Base-by-base conservation (phyloP, 2,329 filamentous ascomycete species). In the Phaeophleospora eucalypticola region DNA sequence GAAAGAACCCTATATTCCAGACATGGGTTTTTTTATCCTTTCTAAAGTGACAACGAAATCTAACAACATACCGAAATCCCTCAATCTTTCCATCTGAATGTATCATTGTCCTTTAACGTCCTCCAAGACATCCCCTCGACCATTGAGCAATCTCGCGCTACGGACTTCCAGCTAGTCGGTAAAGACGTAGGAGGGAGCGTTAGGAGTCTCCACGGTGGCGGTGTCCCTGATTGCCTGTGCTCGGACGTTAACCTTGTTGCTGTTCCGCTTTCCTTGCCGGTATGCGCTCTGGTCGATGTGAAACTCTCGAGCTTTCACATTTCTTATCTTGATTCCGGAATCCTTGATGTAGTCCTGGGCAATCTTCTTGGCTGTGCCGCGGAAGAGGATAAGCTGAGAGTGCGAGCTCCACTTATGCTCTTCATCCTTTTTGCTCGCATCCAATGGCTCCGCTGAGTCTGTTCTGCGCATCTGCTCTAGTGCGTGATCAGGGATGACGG, bases 211-310 rank as follows among this genome's bases (percentile, higher is more conserved):
- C 7, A 6, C 24, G 12, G 34, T n/a, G 16, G 21, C 38, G n/a
- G 3, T 27, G 9, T 29, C 35, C 32, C n/a, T 17, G 4, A 44
- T 41, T 6, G 32, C 41, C 41, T 45, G 45, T 12, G 36, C n/a
- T n/a, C 17, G 46, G 4, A 45, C 41, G 32, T 41, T 43, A 17
- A 46, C 45, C 44, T 53, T 48, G 41, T 53, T 53, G 40, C 43
- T 36, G 32, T 50, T 48, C 24, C 38, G 17, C 16, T 33, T 40
- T 4, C 45, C 45, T 10, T 18, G 20, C 8, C 37, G 27, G 16
- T 27, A 46, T 7, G 41, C 41, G 20, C 17, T 33, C 17, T 27
- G 24, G 15, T 48, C 24, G 17, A 37, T 34, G 19, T 19, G 10
- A 16, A 36, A 16, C 12, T 20, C 33, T 33, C 44, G 19, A n/a